Conservation (phyloP, 805 yeast genomes). For the Brettanomyces nanus region DNA sequence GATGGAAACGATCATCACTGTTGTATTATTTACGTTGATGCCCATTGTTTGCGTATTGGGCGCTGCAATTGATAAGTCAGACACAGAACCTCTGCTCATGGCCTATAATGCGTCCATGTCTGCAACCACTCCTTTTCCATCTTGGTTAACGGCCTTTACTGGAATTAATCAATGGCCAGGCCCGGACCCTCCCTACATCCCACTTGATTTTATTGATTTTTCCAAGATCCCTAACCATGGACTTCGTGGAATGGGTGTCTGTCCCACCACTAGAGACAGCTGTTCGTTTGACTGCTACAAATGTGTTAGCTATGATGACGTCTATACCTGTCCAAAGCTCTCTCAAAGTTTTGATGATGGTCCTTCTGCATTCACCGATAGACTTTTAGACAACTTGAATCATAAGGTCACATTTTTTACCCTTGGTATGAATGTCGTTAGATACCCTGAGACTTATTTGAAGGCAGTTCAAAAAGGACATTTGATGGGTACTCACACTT, state of each 20-base stretch:
- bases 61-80: too few relatives aligned
- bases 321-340: slow-evolving; percentile 61
- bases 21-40: too few relatives aligned
- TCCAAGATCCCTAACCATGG: slow-evolving; percentile 39
- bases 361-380: slow-evolving; percentile 66
- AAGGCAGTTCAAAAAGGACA: slow-evolving; percentile 57
- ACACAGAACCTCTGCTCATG: too few relatives aligned
- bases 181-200: slow-evolving; percentile 78
- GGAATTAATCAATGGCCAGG: slow-evolving; percentile 81
- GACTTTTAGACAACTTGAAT: slow-evolving; percentile 45
- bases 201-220: slow-evolving; percentile 63
- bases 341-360: slow-evolving; percentile 96
- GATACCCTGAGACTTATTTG: slow-evolving; percentile 65
- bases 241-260: slow-evolving; percentile 47
- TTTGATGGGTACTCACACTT: slow-evolving; percentile 79
- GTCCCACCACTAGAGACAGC: slow-evolving; percentile 41
- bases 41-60: too few relatives aligned
- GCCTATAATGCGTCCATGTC: slow-evolving; percentile 13
- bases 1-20: too few relatives aligned
- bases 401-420: slow-evolving; percentile 72
- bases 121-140: slow-evolving; percentile 44
- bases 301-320: slow-evolving; percentile 72
- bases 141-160: slow-evolving; percentile 71
- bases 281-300: slow-evolving; percentile 86
- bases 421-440: slow-evolving; percentile 72